These are phyloP conservation scores for Solanum chiquidenum DNA, from an alignment of 257 asterid genomes.

Conservation along the genomic window DNA sequence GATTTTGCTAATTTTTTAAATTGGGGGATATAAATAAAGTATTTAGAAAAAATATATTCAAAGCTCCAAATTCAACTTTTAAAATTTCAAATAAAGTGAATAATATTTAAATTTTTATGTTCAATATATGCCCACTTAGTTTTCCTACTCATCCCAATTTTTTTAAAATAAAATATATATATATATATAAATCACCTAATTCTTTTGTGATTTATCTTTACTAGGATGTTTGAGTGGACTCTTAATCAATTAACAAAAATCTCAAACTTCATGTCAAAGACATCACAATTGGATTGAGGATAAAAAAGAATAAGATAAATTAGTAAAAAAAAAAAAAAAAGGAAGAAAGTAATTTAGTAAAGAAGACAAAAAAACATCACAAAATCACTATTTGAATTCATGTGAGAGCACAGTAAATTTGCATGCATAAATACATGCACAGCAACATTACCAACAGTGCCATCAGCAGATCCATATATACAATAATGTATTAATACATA, in stretches of 20 bases:
- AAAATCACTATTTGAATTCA: background rate
- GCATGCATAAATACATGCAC: constrained; percentile 10
- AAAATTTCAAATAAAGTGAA: no score
- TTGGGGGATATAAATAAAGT: background rate
- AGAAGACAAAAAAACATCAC: background rate
- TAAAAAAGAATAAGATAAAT: background rate
- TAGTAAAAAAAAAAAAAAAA: background rate
- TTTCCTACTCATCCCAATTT: no score
- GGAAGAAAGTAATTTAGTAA: background rate
- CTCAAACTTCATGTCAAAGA: background rate
- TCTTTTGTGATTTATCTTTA: background rate
- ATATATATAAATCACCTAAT: no score
- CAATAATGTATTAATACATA: background rate
- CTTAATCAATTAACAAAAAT: background rate
- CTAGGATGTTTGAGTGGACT: background rate
- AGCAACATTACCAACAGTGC: background rate
- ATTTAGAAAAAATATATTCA: background rate
- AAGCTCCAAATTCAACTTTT: no score
- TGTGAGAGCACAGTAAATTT: background rate
- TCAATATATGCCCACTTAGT: no score
- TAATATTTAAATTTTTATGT: no score
- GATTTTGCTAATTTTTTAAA: no score
- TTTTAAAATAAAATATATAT: no score
- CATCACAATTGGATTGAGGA: background rate
- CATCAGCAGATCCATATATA: background rate